Evolutionary conservation across 2,329 filamentous ascomycete genomes (phyloP).

Genomic region (Diaporthe ilicicola): DNA sequence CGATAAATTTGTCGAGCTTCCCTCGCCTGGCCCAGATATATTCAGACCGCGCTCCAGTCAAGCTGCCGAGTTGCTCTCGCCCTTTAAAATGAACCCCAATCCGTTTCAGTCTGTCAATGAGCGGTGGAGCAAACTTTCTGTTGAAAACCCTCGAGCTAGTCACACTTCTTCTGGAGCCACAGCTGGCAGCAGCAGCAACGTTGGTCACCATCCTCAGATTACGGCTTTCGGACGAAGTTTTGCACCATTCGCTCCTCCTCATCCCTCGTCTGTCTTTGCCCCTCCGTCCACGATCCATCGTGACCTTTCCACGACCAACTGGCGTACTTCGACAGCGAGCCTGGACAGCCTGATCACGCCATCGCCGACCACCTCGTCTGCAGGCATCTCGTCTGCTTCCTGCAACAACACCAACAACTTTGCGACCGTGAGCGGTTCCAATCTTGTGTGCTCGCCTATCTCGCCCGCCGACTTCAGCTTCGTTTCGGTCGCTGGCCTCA

Average conservation of each 20-base stretch:
- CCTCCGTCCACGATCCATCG: neutral
- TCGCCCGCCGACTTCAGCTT: neutral
- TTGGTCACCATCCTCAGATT: neutral
- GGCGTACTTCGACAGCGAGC: neutral
- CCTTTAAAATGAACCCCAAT: conserved; percentile 4
- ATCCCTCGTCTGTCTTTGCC: neutral
- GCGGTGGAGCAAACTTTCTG: neutral
- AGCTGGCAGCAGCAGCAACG: neutral
- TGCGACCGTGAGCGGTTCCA: neutral
- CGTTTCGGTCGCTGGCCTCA: neutral
- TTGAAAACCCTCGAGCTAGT: conserved; percentile 6
- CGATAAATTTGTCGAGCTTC: neutral
- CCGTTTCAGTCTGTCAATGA: neutral
- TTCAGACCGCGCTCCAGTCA: neutral
- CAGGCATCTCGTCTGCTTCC: neutral
- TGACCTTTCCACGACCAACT: neutral
- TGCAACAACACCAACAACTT: neutral
- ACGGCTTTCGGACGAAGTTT: neutral
- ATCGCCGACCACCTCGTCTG: neutral
- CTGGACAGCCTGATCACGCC: neutral
- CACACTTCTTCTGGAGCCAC: conserved; percentile 10
- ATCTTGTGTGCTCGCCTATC: neutral
- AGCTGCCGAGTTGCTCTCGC: neutral
- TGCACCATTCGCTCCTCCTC: neutral
- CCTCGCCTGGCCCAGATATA: neutral